These are phyloP conservation scores for Serendipita indica DNA, from an alignment of 768 basidiomycete species.

Conservation along the genomic window DNA sequence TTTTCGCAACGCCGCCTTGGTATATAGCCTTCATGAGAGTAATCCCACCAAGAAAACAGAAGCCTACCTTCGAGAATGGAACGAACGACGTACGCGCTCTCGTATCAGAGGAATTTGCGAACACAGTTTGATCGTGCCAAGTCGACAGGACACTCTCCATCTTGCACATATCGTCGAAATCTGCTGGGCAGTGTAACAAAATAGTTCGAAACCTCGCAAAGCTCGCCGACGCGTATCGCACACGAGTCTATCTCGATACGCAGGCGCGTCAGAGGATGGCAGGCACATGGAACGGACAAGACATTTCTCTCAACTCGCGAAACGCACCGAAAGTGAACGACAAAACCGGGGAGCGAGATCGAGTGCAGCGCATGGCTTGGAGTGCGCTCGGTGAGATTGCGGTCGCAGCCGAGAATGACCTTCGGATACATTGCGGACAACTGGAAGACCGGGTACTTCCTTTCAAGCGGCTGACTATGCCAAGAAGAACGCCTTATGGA, in stretches of 20 bases:
- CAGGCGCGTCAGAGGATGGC: not conserved
- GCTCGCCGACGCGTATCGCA: not conserved
- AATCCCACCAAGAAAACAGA: not conserved
- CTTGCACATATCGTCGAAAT: slow-evolving; percentile 12
- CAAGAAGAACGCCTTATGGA: not conserved
- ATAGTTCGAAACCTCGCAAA: slow-evolving; percentile 12
- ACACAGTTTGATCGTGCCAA: not conserved
- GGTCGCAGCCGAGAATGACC: slow-evolving; percentile 2
- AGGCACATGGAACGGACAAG: not conserved
- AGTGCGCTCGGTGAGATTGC: not conserved
- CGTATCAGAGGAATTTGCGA: not conserved
- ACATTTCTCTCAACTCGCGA: not conserved
- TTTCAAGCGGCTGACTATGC: not conserved
- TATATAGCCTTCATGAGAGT: not conserved
- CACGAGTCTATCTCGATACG: not conserved
- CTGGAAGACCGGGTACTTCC: not conserved
- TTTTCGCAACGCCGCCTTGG: slow-evolving; percentile 12
- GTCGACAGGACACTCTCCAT: slow-evolving; percentile 15
- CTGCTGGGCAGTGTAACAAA: slow-evolving; percentile 8
- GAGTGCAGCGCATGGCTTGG: not conserved
- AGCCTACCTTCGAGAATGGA: slow-evolving; percentile 7
- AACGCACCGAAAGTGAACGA: not conserved
- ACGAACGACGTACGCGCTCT: slow-evolving; percentile 8
- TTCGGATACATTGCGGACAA: not conserved
- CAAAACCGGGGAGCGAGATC: not conserved